phyloP scores from a whole-genome alignment of 177 flowering plant species.

The Vitis hybrid region DNA sequence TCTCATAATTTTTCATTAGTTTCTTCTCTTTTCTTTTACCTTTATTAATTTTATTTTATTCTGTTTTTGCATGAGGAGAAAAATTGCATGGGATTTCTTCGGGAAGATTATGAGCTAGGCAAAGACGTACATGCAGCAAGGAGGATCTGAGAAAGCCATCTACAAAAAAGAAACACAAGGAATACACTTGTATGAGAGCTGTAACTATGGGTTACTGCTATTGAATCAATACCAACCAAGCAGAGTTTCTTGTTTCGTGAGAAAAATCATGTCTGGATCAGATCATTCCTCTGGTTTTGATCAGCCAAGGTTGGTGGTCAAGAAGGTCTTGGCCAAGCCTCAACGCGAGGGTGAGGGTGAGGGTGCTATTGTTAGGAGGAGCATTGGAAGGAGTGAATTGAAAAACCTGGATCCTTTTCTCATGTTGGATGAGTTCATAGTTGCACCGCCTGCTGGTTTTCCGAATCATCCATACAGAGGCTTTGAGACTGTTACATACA shows the following conservation, averaged over 20 bases:
- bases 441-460: conserved; percentile 88
- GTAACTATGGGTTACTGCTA: not conserved
- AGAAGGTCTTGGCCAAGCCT: conserved; percentile 56
- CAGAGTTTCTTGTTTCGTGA: conserved; percentile 4
- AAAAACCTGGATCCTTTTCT: conserved; percentile 81
- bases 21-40: no score
- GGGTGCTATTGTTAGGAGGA: conserved; percentile 83
- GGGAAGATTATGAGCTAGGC: no score
- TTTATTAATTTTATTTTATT: no score
- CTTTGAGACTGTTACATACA: conserved; percentile 88
- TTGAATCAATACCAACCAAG: conserved; percentile 4
- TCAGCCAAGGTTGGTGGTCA: conserved; percentile 56
- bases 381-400: conserved; percentile 84
- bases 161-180: not conserved
- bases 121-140: no score
- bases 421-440: conserved; percentile 81
- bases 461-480: conserved; percentile 98
- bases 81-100: no score
- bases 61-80: no score
- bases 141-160: no score
- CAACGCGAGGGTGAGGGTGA: conserved; percentile 60
- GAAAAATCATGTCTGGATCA: conserved; percentile 39
- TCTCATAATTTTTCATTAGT: no score
- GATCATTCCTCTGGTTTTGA: conserved; percentile 18
- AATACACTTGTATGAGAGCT: conserved; percentile 6